Conservation (phyloP, 371 early-diverging fungal species). For the Actinomortierella ambigua region DNA sequence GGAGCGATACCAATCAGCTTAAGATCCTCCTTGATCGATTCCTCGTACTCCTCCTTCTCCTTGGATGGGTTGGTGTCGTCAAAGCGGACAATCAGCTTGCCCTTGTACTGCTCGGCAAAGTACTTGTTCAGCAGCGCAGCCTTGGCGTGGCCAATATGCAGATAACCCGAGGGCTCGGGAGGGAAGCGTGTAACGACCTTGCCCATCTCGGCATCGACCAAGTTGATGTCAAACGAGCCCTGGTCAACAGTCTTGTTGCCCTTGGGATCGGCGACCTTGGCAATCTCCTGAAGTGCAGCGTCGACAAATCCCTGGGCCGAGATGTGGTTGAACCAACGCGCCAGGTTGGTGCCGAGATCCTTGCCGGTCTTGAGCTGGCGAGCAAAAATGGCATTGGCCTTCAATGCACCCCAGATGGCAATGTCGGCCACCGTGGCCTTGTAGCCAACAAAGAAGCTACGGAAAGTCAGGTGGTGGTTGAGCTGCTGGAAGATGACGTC, state of each 20-base stretch:
- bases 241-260: conserved; percentile 71
- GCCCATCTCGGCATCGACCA: conserved; percentile 83
- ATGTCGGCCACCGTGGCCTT: conserved; percentile 81
- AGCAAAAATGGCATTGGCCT: conserved; percentile 80
- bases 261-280: conserved; percentile 51
- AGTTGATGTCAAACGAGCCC: conserved; percentile 92
- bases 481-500: conserved; percentile 69
- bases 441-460: conserved; percentile 87
- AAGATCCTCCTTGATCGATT: conserved; percentile 94
- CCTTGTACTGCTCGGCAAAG: conserved; percentile 93
- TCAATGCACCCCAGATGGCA: conserved; percentile 88
- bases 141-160: conserved; percentile 99
- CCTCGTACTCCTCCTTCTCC: conserved; percentile 96
- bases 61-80: conserved; percentile 99
- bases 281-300: conserved; percentile 53
- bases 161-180: conserved; percentile 98
- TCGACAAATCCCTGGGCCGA: conserved; percentile 63
- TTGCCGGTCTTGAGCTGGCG: conserved; percentile 79
- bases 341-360: conserved; percentile 73
- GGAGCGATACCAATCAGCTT: conserved; percentile 85
- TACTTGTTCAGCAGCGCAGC: conserved; percentile 99
- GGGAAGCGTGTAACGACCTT: conserved; percentile 97
- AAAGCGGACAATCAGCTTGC: conserved; percentile 96
- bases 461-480: conserved; percentile 78
- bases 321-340: conserved; percentile 86